phyloP scores from a whole-genome alignment of 75 land plant genomes.

The Gnetum montanum region DNA sequence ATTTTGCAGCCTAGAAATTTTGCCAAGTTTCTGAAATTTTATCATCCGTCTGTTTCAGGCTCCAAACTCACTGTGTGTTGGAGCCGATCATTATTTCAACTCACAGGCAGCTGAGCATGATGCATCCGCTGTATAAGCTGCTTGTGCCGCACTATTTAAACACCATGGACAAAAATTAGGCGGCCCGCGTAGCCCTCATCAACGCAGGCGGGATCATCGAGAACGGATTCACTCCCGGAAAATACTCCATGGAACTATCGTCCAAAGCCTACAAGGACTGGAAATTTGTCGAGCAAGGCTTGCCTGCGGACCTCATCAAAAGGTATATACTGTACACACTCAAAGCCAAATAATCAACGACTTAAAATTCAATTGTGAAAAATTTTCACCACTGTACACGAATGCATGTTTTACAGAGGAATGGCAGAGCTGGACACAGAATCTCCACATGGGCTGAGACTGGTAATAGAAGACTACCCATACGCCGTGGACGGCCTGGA shows the following conservation, averaged over 20 bases:
- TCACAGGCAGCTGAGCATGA: constrained; percentile 6
- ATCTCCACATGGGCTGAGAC: constrained; percentile 11
- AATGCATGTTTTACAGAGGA: constrained; percentile 27
- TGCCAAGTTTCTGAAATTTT: too few relatives aligned
- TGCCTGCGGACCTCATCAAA: constrained; percentile 35
- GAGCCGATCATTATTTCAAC: constrained; percentile 4
- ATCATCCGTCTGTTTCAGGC: too few relatives aligned
- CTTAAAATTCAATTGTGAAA: neutral
- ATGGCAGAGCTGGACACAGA: constrained; percentile 37
- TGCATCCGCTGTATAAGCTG: constrained; percentile 3
- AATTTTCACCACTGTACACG: too few relatives aligned
- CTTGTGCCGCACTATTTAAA: neutral
- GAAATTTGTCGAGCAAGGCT: constrained; percentile 20
- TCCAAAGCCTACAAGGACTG: neutral
- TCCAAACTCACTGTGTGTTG: neutral
- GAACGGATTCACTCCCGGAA: neutral
- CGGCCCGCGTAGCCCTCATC: neutral
- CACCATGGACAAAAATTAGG: constrained; percentile 9
- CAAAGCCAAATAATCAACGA: neutral
- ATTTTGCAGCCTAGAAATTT: too few relatives aligned
- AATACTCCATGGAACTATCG: too few relatives aligned
- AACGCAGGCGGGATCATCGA: neutral
- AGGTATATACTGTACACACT: constrained; percentile 16
- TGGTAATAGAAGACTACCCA: constrained; percentile 28
- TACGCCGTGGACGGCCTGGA: constrained; percentile 31